These are phyloP conservation scores for Plasmopara viticola DNA, from an alignment of 352 stramenopile genomes.

Conservation along the genomic window DNA sequence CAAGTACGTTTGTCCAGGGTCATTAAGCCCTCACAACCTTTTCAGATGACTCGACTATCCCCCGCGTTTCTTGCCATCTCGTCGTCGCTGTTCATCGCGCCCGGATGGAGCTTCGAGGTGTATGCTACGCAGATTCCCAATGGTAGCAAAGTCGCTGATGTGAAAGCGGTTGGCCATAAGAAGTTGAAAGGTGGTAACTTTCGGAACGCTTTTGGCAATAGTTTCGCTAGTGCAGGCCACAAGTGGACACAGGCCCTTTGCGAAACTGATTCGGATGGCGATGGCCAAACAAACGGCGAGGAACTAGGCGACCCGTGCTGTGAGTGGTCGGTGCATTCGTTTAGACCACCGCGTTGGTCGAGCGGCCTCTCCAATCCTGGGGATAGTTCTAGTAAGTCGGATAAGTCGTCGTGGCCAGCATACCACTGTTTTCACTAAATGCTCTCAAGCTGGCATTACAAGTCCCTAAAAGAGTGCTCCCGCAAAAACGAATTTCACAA, in stretches of 20 bases:
- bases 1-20: background rate
- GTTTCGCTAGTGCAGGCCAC: conserved; percentile 14
- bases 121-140: conserved; percentile 22
- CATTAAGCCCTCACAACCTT: background rate
- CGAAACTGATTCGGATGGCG: conserved; percentile 18
- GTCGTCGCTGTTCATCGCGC: background rate
- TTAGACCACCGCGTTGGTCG: conserved; percentile 12
- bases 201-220: conserved; percentile 21
- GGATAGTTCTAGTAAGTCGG: conserved; percentile 13
- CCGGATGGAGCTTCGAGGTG: background rate
- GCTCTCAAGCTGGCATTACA: no score
- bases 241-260: conserved; percentile 25
- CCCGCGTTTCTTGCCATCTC: conserved; percentile 2
- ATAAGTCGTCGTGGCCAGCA: conserved; percentile 7
- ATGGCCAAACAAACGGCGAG: conserved; percentile 26
- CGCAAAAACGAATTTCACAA: no score
- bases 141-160: conserved; percentile 22
- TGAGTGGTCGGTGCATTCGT: conserved; percentile 5
- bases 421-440: conserved; percentile 10
- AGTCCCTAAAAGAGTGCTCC: no score
- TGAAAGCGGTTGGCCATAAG: conserved; percentile 21
- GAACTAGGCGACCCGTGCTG: conserved; percentile 23
- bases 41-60: conserved; percentile 10
- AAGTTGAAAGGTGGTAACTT: conserved; percentile 8
- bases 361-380: conserved; percentile 21